Base-by-base conservation (phyloP, 2,329 filamentous ascomycete genomes). In the Pseudohalonectria lignicola region DNA sequence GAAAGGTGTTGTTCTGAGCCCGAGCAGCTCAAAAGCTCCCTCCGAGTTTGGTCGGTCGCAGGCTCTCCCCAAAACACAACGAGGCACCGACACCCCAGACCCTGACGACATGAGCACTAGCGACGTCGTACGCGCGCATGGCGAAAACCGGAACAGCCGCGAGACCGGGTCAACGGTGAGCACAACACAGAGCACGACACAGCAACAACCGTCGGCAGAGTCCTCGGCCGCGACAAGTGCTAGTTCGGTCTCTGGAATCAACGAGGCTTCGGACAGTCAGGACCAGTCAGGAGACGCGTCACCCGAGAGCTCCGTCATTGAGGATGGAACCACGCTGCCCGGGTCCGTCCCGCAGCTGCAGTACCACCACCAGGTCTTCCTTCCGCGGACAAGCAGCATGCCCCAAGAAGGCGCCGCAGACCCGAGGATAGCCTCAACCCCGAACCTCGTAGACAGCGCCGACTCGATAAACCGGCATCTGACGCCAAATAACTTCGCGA, bases 381-480 rank as follows among this genome's bases (percentile, higher is more conserved):
- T 66, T 44, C 52, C 59, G 39, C 57, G 60, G 19, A 60, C 63
- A 40, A 59, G 58, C 36, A 70, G 58, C 47, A 59, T 59, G n/a
- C 57, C 61, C 26, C 56, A 54, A 41, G 66, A 61, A 28, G 16
- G n/a, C 17, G 31, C 16, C 15, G 51, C 52, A 34, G 61, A 63
- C 36, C 53, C 53, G n/a, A 61, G 62, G 39, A 60, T 61, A 26
- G 59, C 62, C 5, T 74, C 72, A 7, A 71, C 61, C 36, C 66
- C 70, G 2, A 71, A 76, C 40, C 54, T 72, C 31, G 54, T 59
- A 4, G 75, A 79, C 23, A 61, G 63, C 39, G 66, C 59, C 13
- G 56, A 63, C 3, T 61, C 63, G 25, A 68, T 74, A 43, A 74
- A 75, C 45, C 75, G 77, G 34, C 75, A 81, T 53, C 61, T 85